These are phyloP conservation scores for Neospermospora avenae DNA, from an alignment of 2,329 filamentous ascomycete genomes.

Conservation along the genomic window DNA sequence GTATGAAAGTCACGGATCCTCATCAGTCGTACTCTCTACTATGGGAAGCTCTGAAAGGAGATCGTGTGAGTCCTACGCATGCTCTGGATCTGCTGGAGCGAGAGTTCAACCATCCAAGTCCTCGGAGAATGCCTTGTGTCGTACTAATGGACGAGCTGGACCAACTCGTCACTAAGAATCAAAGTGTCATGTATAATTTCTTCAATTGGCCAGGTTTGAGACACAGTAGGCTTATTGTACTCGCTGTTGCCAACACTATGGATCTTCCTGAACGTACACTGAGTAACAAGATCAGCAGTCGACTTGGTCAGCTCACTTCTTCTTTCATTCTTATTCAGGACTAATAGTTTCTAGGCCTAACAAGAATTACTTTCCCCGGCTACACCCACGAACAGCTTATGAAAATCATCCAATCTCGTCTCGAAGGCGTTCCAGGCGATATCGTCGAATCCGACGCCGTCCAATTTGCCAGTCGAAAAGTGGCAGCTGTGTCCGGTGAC, in stretches of 20 bases:
- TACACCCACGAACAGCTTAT: constrained; percentile 97
- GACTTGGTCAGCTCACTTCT: constrained; percentile 49
- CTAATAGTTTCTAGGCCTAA: constrained; percentile 55
- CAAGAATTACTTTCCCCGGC: constrained; percentile 92
- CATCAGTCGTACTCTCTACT: constrained; percentile 93
- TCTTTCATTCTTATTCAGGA: background rate
- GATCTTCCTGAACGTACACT: constrained; percentile 93
- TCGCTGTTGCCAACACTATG: constrained; percentile 99
- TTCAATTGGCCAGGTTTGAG: constrained; percentile 97
- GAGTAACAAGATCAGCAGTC: constrained; percentile 97
- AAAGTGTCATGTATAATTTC: constrained; percentile 99
- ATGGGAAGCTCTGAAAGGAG: constrained; percentile 93
- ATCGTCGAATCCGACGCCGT: constrained; percentile 92
- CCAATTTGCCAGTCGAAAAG: constrained; percentile 94
- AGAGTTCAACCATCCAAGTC: constrained; percentile 89
- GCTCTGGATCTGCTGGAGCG: constrained; percentile 86
- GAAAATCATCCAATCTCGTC: constrained; percentile 92
- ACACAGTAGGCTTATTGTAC: constrained; percentile 89
- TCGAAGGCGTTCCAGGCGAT: constrained; percentile 81
- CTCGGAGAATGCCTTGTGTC: constrained; percentile 88
- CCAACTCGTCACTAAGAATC: constrained; percentile 95
- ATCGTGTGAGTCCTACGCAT: constrained; percentile 87
- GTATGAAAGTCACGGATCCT: constrained; percentile 98
- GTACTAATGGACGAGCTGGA: constrained; percentile 98
- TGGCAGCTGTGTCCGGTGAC: constrained; percentile 93